Percentiles rank a stretch among this genome's conserved stretches.
Conservation (phyloP, 768 basidiomycete genomes). For the Xanthoconium purpureum region DNA sequence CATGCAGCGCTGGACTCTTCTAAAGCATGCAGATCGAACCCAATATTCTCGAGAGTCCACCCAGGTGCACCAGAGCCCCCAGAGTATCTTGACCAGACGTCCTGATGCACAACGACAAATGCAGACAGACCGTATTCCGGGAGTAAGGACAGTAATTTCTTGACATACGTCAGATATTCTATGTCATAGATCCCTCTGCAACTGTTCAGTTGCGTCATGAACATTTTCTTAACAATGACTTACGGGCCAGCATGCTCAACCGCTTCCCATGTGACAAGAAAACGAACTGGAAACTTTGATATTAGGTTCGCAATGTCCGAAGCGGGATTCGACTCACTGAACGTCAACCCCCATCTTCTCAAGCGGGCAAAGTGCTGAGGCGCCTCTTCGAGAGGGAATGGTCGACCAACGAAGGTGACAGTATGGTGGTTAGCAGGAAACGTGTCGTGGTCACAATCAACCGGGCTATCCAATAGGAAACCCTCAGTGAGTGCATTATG, state of each 20-base stretch:
- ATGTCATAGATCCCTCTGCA: slow-evolving; percentile 78
- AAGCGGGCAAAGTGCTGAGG: slow-evolving; percentile 78
- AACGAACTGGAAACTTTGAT: slow-evolving; percentile 56
- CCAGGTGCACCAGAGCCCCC: slow-evolving; percentile 96
- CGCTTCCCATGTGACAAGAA: slow-evolving; percentile 96
- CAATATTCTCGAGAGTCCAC: slow-evolving; percentile 87
- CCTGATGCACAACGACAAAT: slow-evolving; percentile 85
- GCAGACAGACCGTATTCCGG: slow-evolving; percentile 71
- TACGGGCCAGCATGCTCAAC: slow-evolving; percentile 92
- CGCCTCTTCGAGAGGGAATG: slow-evolving; percentile 89
- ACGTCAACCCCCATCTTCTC: slow-evolving; percentile 83
- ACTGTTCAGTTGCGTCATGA: not conserved
- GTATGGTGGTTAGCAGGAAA: slow-evolving; percentile 64
- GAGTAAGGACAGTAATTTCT: slow-evolving; percentile 60
- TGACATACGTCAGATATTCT: slow-evolving; percentile 80
- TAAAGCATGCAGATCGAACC: slow-evolving; percentile 77
- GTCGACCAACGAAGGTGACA: slow-evolving; percentile 85
- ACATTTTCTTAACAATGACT: slow-evolving; percentile 32
- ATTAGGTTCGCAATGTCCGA: not conserved
- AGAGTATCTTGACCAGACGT: slow-evolving; percentile 93
- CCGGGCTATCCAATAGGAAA: slow-evolving; percentile 46
- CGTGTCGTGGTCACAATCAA: slow-evolving; percentile 59
- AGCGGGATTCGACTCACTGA: slow-evolving; percentile 52
- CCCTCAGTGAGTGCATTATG: slow-evolving; percentile 20
- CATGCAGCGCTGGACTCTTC: slow-evolving; percentile 87